These are phyloP conservation scores for Ceratobasidium sp. DNA, from an alignment of 1,284 basidiomycete genomes.

Conservation along the genomic window DNA sequence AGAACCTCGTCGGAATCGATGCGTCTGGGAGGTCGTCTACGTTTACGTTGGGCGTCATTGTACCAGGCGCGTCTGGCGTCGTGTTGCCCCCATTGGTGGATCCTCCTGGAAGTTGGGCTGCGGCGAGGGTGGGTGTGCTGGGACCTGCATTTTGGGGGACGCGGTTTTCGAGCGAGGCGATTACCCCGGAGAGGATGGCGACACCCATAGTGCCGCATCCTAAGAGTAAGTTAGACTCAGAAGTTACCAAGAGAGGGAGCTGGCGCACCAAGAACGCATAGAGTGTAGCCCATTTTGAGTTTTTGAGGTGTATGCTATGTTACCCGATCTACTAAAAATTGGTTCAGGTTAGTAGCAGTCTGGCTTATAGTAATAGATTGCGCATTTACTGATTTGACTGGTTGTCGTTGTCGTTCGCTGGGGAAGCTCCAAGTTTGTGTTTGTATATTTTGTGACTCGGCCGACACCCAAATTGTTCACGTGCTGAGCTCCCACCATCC, in stretches of 20 bases:
- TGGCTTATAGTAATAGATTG: background rate
- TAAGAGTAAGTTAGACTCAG: slow-evolving; percentile 54
- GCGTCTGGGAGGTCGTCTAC: slow-evolving; percentile 66
- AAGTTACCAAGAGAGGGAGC: background rate
- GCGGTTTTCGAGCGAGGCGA: slow-evolving; percentile 76
- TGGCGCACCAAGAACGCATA: slow-evolving; percentile 60
- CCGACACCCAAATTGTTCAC: slow-evolving; percentile 15
- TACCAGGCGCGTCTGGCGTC: slow-evolving; percentile 68
- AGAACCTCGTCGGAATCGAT: slow-evolving; percentile 83
- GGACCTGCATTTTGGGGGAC: slow-evolving; percentile 51
- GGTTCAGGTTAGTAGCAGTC: background rate
- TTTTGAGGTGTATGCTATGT: slow-evolving; percentile 11
- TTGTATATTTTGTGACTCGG: slow-evolving; percentile 37
- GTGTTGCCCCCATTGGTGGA: slow-evolving; percentile 77
- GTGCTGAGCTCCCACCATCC: slow-evolving; percentile 14
- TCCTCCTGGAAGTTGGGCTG: slow-evolving; percentile 44
- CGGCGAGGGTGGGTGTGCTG: slow-evolving; percentile 52
- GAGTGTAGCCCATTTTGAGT: slow-evolving; percentile 62
- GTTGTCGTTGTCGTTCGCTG: slow-evolving; percentile 38
- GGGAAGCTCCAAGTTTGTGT: slow-evolving; percentile 15
- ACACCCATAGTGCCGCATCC: slow-evolving; percentile 99
- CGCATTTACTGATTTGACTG: background rate
- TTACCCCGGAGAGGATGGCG: slow-evolving; percentile 92
- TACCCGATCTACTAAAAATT: background rate
- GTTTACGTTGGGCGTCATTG: slow-evolving; percentile 49